Evolutionary conservation across 306 rosid species (phyloP).

Genomic region (Acacia confusa): DNA sequence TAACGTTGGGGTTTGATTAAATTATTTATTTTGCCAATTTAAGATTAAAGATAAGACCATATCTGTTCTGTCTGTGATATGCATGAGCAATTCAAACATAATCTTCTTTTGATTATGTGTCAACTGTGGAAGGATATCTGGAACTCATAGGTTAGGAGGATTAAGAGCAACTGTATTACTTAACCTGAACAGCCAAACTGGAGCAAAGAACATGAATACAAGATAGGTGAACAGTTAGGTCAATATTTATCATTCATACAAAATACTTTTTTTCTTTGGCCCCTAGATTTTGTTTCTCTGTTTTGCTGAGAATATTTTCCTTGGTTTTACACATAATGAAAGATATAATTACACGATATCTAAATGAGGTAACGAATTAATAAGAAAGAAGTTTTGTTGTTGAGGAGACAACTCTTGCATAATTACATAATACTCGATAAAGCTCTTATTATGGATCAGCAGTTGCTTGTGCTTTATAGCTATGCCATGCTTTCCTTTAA

Average conservation of each 20-base stretch:
- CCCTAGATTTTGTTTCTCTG: slow-evolving; percentile 20
- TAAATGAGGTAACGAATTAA: background rate
- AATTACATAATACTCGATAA: background rate
- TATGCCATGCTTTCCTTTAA: background rate
- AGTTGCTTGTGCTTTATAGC: background rate
- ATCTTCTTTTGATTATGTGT: slow-evolving; percentile 1
- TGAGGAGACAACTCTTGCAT: background rate
- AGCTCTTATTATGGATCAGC: background rate
- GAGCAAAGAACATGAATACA: slow-evolving; percentile 2
- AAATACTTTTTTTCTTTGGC: background rate
- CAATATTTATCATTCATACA: background rate
- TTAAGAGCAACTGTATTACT: background rate
- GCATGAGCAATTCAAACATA: slow-evolving; percentile 16
- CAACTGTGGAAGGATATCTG: slow-evolving; percentile 16
- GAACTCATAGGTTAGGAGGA: slow-evolving; percentile 1
- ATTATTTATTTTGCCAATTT: background rate
- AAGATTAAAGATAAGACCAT: slow-evolving; percentile 3
- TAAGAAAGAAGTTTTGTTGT: too few species aligned
- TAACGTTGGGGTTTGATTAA: background rate
- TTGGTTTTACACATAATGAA: background rate
- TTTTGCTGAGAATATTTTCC: background rate
- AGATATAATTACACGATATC: background rate
- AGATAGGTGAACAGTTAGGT: too few species aligned
- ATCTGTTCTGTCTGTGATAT: slow-evolving; percentile 4
- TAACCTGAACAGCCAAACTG: slow-evolving; percentile 5